These are phyloP conservation scores for Beta corolliflora DNA, from an alignment of 179 eudicot genomes.

Conservation along the genomic window DNA sequence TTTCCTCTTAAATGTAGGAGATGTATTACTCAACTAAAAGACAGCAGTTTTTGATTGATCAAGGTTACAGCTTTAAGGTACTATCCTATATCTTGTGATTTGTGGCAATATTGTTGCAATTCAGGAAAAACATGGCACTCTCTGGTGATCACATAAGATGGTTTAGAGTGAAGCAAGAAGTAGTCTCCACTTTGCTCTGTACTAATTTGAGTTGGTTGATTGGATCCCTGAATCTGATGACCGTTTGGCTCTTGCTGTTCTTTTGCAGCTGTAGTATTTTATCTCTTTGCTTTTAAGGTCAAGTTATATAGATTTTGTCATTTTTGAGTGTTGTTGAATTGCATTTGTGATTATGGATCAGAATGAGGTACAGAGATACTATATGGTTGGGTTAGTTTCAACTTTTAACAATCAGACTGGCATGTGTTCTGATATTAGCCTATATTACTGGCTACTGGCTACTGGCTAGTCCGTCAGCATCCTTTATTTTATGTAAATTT, in stretches of 20 bases:
- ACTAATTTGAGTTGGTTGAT: background rate
- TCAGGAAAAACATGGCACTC: background rate
- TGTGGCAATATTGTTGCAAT: background rate
- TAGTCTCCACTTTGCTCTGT: background rate
- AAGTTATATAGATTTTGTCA: too few relatives aligned
- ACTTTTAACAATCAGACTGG: background rate
- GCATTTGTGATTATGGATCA: slow-evolving; percentile 2
- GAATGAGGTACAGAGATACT: background rate
- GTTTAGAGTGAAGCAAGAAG: background rate
- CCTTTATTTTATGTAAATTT: background rate
- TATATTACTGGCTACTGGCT: background rate
- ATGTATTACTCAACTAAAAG: slow-evolving; percentile 97
- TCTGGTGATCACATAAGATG: background rate
- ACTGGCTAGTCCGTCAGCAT: background rate
- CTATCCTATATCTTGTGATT: background rate
- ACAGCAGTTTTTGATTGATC: slow-evolving; percentile 92
- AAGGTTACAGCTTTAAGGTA: slow-evolving; percentile 99
- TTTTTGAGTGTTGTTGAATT: background rate
- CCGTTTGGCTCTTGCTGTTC: background rate
- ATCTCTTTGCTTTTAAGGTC: too few relatives aligned
- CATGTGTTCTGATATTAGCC: background rate
- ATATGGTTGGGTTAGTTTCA: background rate
- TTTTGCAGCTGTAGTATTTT: background rate
- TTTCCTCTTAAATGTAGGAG: slow-evolving; percentile 58
- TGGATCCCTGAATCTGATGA: background rate